Evolutionary conservation across 1,284 basidiomycete species (phyloP), one percentile per base, ranked within the genome.

Genomic region (Lentinus polychrous): DNA sequence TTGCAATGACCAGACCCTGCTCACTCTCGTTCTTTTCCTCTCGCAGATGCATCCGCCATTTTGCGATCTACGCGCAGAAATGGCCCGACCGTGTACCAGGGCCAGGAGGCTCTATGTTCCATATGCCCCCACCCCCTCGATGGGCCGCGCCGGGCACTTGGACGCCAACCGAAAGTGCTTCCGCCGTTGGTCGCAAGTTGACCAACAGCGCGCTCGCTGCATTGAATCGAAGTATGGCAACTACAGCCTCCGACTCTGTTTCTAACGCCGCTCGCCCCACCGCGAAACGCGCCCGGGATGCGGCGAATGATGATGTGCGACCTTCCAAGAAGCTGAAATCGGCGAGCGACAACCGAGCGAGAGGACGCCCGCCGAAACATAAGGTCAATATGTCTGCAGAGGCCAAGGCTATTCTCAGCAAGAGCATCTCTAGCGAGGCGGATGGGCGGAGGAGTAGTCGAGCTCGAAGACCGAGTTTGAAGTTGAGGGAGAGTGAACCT

Each of bases 21-120:
- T 39, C 12, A 39, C 18, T 39, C 38, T 39, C 40, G 52, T 60
- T 34, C 32, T 36, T 11, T 34, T 5, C 27, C 27, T 49, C 15
- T 45, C 45, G 43, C 56, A 89, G 86, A 51, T 89, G 86, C 60
- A 73, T 88, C 64, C 81, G 86, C 15, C 86, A 89, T 61, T 75
- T 72, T 54, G 84, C 81, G 14, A 90, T 90, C 49, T 90, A 88
- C 64, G 72, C 69, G 3, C 69, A 74, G 43, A 64, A 74, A 2
- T 90, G 87, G 87, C 86, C 86, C 15, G 70, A 72, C 43, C 82
- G 86, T 46, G 58, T 77, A 22, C 67, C 75, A 24, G 65, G 68
- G 14, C 75, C 77, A 51, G 79, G 78, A 1, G 61, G 55, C 3
- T 50, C 71, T 8, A 61, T 63, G 14, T 68, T 65, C 50, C 53